A percentile compares a stretch with the other conserved stretches of the same genome.
Conservation (phyloP, 2,329 filamentous ascomycete genomes). For the Ophiostoma sp. region DNA sequence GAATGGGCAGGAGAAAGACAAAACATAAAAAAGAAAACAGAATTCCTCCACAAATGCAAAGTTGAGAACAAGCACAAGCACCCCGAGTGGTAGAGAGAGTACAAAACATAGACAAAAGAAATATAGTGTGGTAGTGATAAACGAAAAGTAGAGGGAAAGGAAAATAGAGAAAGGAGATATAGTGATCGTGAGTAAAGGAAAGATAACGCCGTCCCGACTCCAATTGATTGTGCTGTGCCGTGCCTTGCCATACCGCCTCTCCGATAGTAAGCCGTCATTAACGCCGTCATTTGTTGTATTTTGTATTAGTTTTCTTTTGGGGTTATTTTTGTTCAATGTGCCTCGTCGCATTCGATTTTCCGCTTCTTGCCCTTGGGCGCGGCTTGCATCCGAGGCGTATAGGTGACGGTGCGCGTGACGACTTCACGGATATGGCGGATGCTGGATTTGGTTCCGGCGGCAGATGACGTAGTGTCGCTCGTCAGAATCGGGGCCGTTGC, state of each 20-base stretch:
- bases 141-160: background rate
- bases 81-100: background rate
- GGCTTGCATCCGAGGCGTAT: constrained; percentile 75
- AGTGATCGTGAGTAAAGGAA: background rate
- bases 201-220: background rate
- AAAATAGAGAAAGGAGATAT: background rate
- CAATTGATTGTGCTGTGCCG: background rate
- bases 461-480: background rate
- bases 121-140: background rate
- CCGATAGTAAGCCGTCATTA: background rate
- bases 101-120: background rate
- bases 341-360: constrained; percentile 49
- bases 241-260: background rate
- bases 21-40: background rate
- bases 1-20: background rate
- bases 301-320: background rate
- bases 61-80: no score
- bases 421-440: constrained; percentile 76
- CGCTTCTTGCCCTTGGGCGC: constrained; percentile 90
- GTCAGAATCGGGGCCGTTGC: constrained; percentile 33
- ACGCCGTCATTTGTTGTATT: constrained; percentile 10
- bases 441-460: constrained; percentile 43
- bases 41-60: background rate
- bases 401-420: constrained; percentile 89
- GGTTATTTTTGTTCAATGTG: background rate